phyloP scores from a whole-genome alignment of 1,284 basidiomycete genomes.

The Macrocystidia cucumis region DNA sequence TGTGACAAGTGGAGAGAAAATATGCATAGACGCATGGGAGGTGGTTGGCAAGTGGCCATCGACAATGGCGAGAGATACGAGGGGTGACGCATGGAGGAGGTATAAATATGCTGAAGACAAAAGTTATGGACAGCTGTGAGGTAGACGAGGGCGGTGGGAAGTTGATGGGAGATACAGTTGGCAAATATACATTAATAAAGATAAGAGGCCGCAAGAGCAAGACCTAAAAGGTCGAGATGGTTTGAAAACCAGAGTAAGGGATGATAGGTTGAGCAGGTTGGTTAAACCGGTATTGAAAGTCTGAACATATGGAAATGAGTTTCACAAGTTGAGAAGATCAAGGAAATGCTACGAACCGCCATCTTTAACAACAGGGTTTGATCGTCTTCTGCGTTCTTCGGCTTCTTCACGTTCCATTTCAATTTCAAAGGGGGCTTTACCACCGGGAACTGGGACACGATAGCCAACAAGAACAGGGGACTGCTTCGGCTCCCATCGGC shows the following conservation, averaged over 20 bases:
- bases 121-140: conserved; percentile 7
- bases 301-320: conserved; percentile 18
- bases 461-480: conserved; percentile 35
- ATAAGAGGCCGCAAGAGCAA: conserved; percentile 19
- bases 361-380: conserved; percentile 56
- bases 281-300: conserved; percentile 55
- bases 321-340: conserved; percentile 1
- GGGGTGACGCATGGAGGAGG: neutral
- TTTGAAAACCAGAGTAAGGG: conserved; percentile 18
- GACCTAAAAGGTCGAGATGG: conserved; percentile 48
- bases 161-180: conserved; percentile 6
- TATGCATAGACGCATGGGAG: conserved; percentile 1
- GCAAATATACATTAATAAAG: conserved; percentile 35
- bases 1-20: neutral
- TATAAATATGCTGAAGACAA: neutral
- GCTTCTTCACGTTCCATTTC: conserved; percentile 58
- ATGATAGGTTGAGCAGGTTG: conserved; percentile 33
- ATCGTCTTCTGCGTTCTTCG: conserved; percentile 34
- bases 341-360: conserved; percentile 33
- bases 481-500: conserved; percentile 66
- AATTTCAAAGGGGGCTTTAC: conserved; percentile 56
- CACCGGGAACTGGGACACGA: conserved; percentile 47
- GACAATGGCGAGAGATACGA: neutral
- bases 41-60: conserved; percentile 2
- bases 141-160: no score